These are phyloP conservation scores for Boletales sp. DNA, from an alignment of 768 basidiomycete genomes.

Conservation along the genomic window DNA sequence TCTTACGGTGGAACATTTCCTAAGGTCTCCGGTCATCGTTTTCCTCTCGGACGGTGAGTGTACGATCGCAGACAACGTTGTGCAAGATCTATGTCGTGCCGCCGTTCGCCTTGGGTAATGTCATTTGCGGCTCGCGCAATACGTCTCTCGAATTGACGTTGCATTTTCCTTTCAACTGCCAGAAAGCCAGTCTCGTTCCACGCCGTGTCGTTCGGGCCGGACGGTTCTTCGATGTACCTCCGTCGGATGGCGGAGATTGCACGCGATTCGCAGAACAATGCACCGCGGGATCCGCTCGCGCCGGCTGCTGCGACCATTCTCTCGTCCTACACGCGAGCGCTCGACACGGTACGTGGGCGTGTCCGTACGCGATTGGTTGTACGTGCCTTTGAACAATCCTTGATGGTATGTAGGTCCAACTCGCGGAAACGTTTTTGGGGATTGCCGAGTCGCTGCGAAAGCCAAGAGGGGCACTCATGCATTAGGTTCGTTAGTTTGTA, in stretches of 20 bases:
- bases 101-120: conserved; percentile 44
- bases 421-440: conserved; percentile 56
- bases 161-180: not conserved
- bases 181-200: conserved; percentile 60
- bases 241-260: conserved; percentile 54
- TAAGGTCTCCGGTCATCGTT: conserved; percentile 26
- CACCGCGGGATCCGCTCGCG: conserved; percentile 37
- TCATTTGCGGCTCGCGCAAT: not conserved
- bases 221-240: conserved; percentile 24
- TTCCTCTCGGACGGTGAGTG: conserved; percentile 53
- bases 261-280: conserved; percentile 40
- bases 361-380: not conserved
- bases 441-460: conserved; percentile 57
- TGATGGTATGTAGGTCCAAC: conserved; percentile 40
- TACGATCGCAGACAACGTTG: conserved; percentile 30
- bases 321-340: conserved; percentile 49
- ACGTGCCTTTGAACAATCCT: not conserved
- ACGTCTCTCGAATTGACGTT: not conserved
- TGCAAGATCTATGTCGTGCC: conserved; percentile 40
- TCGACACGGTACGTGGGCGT: conserved; percentile 43
- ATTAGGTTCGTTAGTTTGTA: conserved; percentile 4
- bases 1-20: not conserved
- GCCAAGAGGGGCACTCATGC: conserved; percentile 48
- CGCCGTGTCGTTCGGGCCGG: conserved; percentile 51
- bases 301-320: conserved; percentile 31